Evolutionary conservation across 2,329 filamentous ascomycete species (phyloP).

Genomic region (Fusarium sp.): DNA sequence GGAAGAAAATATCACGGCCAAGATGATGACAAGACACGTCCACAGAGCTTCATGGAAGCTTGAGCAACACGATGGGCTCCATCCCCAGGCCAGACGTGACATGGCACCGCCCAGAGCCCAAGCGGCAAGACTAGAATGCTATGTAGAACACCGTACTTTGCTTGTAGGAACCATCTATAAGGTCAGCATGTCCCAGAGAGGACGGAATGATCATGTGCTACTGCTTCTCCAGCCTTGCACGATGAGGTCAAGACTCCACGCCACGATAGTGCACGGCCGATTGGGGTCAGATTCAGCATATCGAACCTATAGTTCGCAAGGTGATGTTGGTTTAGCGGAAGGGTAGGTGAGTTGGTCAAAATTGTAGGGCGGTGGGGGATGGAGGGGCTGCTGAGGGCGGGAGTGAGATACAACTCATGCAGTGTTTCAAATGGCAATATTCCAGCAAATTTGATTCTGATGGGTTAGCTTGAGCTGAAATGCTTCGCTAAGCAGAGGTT

Average conservation of each 20-base stretch:
- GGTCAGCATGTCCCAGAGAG: not conserved
- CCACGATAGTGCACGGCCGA: not conserved
- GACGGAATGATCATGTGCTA: not conserved
- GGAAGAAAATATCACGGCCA: not conserved
- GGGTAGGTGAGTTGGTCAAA: too few species aligned
- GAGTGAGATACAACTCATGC: too few species aligned
- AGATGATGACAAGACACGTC: not conserved
- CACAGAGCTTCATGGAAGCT: not conserved
- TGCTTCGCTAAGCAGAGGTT: too few species aligned
- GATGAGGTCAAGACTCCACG: not conserved
- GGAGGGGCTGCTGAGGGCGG: too few species aligned
- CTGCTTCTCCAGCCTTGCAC: not conserved
- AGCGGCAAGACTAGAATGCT: not conserved
- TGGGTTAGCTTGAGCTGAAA: too few species aligned
- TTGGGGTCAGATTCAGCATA: not conserved
- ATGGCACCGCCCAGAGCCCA: not conserved
- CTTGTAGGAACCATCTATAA: not conserved
- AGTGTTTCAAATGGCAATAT: too few species aligned
- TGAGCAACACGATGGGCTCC: not conserved
- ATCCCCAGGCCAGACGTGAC: not conserved
- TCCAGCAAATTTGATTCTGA: too few species aligned
- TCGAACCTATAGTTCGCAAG: not conserved
- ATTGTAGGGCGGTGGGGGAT: too few species aligned
- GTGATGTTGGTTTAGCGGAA: not conserved
- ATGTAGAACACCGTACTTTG: not conserved